Percentiles rank a stretch among this genome's conserved stretches.
Evolutionary conservation across 2,329 filamentous ascomycete species (phyloP).

Genomic region (Hirsutella minnesotensis): DNA sequence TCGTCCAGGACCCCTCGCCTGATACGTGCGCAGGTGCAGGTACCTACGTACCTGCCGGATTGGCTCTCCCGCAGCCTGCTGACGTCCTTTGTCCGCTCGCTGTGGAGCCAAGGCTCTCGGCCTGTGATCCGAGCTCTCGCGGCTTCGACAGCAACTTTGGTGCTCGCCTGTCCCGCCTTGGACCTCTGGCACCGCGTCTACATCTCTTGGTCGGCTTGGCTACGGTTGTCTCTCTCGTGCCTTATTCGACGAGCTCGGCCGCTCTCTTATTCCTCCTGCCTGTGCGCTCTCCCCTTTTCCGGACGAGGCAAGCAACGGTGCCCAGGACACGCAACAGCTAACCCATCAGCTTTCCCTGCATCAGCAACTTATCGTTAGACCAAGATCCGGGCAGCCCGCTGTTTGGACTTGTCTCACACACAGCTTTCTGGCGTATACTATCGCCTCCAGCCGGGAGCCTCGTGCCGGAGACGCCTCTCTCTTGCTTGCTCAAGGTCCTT

Average conservation of each 20-base stretch:
- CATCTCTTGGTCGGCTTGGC: neutral
- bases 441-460: no score
- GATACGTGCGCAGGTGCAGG: no score
- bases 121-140: neutral
- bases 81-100: neutral
- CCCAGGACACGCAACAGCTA: neutral
- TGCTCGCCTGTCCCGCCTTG: neutral
- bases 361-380: neutral
- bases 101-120: neutral
- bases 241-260: neutral
- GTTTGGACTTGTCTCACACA: no score
- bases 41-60: neutral
- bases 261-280: neutral
- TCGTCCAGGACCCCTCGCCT: no score
- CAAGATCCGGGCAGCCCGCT: no score
- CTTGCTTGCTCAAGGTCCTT: no score
- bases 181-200: neutral
- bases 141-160: neutral
- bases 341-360: neutral
- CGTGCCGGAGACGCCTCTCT: no score
- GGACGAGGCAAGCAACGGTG: neutral
- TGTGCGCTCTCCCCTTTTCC: neutral
- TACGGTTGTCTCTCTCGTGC: neutral
- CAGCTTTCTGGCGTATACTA: no score
- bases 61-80: neutral